Base-by-base conservation (phyloP, 164 flowering plant genomes). In the Magnolia changhungtana region DNA sequence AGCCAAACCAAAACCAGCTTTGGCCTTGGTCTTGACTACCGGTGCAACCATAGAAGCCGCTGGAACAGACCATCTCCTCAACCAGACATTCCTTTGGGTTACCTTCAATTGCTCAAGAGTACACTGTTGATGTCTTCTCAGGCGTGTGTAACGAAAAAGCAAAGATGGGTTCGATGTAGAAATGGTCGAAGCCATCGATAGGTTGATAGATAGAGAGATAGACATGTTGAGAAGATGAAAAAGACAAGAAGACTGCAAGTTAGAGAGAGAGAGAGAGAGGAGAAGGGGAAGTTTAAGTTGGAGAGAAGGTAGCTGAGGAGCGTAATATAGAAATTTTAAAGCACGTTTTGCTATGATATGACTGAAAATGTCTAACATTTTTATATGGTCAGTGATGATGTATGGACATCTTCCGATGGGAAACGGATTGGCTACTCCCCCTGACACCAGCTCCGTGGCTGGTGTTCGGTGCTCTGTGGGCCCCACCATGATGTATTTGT, bases 271-370 rank as follows among this genome's bases (percentile, higher is more conserved):
- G 51, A 27, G 23, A 31, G 11, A 24, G 19, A 20, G 29, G 16
- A 24, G 29, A 70, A 21, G 23, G 2, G 21, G 71, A 23, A 29
- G 20, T 11, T 59, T 67, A 55, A 31, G 51, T 59, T 67, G 45
- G 8, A 50, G n/a, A 50, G 63, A 21, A 16, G 20, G 18, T 3
- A 31, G 61, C 19, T 13, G 51, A 1, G 5, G 52, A n/a, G 19
- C 13, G 18, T 23, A 52, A 24, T n/a, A 55, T n/a, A 20, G 63
- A 50, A 29, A 76, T 18, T 1, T 11, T 20, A 52, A 67, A 63
- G 78, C 83, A 81, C 78, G 83, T 81, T 78, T 78, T 74, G 83
- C 78, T 68, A 81, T 80, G 83, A 72, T 81, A 77, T 80, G 83
- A 81, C 83, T 67, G 78, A 27, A 20, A 63, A 4, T 63, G 70